These are phyloP conservation scores for Amylocarpus encephaloides DNA, from an alignment of 2,329 filamentous ascomycete genomes.

Conservation along the genomic window DNA sequence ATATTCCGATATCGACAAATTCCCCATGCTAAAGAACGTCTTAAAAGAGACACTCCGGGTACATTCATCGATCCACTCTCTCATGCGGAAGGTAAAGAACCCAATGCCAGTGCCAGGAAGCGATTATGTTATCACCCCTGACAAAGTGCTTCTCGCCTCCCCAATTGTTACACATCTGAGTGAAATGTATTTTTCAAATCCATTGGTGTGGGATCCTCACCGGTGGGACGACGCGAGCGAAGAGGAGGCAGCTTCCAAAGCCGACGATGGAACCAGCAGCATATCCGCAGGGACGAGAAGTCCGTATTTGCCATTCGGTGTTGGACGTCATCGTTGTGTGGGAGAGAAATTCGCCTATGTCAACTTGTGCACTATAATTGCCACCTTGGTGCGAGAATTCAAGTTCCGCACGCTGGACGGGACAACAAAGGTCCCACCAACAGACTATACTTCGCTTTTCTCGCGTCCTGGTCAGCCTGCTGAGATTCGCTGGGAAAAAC, in stretches of 20 bases:
- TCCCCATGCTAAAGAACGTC: conserved; percentile 73
- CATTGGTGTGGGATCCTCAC: conserved; percentile 77
- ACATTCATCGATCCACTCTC: conserved; percentile 86
- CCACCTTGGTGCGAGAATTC: conserved; percentile 67
- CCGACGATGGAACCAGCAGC: too few species aligned
- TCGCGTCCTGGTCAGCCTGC: conserved; percentile 64
- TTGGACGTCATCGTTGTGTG: conserved; percentile 85
- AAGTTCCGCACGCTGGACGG: conserved; percentile 53
- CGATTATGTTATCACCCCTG: conserved; percentile 70
- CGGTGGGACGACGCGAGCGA: conserved; percentile 57
- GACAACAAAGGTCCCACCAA: conserved; percentile 57
- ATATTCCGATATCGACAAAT: conserved; percentile 63
- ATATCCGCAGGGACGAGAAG: conserved; percentile 56
- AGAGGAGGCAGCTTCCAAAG: conserved; percentile 70
- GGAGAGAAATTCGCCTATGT: conserved; percentile 93
- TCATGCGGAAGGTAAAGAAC: conserved; percentile 82
- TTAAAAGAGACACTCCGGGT: conserved; percentile 87
- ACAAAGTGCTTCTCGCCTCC: conserved; percentile 73
- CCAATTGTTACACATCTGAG: conserved; percentile 71
- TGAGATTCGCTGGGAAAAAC: conserved; percentile 66
- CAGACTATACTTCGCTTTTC: conserved; percentile 62
- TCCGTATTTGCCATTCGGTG: conserved; percentile 88
- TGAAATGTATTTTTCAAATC: conserved; percentile 69
- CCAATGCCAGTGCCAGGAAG: conserved; percentile 77
- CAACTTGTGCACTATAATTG: conserved; percentile 78